Conservation (phyloP, 164 flowering plant genomes). For the Annona cherimola region DNA sequence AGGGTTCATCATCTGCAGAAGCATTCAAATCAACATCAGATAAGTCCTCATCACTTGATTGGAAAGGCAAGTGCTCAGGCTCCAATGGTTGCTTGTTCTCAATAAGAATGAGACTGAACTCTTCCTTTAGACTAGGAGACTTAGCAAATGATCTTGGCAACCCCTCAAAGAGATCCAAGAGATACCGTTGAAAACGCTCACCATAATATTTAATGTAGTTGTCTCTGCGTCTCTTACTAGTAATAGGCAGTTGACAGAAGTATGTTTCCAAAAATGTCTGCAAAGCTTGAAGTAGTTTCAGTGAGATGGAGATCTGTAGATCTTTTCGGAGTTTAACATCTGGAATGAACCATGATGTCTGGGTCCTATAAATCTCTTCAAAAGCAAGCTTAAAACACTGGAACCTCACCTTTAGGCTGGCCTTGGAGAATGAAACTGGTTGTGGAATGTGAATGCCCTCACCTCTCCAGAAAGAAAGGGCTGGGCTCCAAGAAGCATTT, state of each 20-base stretch:
- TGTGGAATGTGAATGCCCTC: constrained; percentile 42
- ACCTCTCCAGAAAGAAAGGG: constrained; percentile 48
- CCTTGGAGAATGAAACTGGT: constrained; percentile 36
- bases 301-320: constrained; percentile 7
- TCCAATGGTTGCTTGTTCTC: constrained; percentile 64
- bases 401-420: constrained; percentile 51
- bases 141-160: constrained; percentile 31
- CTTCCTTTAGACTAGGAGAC: constrained; percentile 62
- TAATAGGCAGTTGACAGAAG: background rate
- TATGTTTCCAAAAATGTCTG: constrained; percentile 6
- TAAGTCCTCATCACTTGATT: constrained; percentile 16
- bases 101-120: constrained; percentile 52
- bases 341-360: constrained; percentile 8
- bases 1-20: background rate
- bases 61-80: constrained; percentile 63
- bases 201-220: constrained; percentile 6
- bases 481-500: constrained; percentile 63
- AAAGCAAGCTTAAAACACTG: constrained; percentile 51
- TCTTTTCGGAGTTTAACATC: constrained; percentile 8
- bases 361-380: constrained; percentile 19
- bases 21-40: background rate
- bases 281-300: constrained; percentile 7
- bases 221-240: background rate
- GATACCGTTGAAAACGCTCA: constrained; percentile 5
- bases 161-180: constrained; percentile 12